phyloP scores from a whole-genome alignment of 2,329 filamentous ascomycete genomes.

The Ilyonectria destructans region DNA sequence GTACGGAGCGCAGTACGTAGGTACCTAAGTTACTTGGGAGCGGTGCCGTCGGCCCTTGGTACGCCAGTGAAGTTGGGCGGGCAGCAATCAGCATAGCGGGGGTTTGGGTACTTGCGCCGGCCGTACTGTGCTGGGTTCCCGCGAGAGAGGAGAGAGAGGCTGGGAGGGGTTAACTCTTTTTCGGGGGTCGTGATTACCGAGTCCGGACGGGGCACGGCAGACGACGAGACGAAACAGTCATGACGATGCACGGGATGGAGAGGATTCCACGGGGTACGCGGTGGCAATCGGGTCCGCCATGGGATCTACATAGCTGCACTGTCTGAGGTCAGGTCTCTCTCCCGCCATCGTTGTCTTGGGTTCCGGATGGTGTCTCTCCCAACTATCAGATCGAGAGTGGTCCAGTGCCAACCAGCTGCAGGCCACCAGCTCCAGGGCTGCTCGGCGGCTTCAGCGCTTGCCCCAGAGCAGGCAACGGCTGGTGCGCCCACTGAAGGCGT shows the following conservation, averaged over 20 bases:
- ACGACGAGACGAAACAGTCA: neutral
- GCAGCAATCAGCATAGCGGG: neutral
- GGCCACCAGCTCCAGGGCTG: neutral
- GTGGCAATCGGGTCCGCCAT: neutral
- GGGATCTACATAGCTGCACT: neutral
- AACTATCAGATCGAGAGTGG: slow-evolving; percentile 2
- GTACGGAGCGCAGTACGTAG: slow-evolving; percentile 18
- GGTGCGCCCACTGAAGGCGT: neutral
- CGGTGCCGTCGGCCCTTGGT: neutral
- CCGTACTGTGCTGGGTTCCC: neutral
- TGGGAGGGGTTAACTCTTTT: neutral
- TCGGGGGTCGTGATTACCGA: neutral
- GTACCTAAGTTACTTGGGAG: slow-evolving; percentile 13
- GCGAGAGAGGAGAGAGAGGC: neutral
- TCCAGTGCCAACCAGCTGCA: neutral
- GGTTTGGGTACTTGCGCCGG: neutral
- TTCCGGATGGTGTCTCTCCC: neutral
- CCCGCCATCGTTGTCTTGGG: neutral
- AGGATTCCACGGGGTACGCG: neutral
- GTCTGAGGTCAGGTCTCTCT: neutral
- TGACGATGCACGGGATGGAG: neutral
- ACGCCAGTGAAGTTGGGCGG: neutral
- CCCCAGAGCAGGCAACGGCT: neutral
- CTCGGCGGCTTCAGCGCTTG: slow-evolving; percentile 1
- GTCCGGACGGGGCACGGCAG: neutral